A percentile compares a stretch with the other conserved stretches of the same genome.
Evolutionary conservation across 495 filamentous ascomycete species (phyloP).

Genomic region (Neurospora sp.): DNA sequence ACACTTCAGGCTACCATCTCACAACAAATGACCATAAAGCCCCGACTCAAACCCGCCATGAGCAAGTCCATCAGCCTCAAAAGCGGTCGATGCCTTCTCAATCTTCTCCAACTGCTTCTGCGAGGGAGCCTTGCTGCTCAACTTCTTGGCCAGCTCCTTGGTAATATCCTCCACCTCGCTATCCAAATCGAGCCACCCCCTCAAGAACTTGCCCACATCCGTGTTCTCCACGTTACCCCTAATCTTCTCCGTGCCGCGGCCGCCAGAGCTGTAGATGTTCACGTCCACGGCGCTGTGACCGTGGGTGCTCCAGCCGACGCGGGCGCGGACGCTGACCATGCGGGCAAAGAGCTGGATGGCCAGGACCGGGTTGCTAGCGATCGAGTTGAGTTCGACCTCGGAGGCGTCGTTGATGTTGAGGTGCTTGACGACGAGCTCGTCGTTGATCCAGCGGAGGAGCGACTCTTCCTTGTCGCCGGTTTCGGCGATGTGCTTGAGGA

Average conservation of each 20-base stretch:
- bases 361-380: conserved; percentile 45
- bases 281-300: conserved; percentile 87
- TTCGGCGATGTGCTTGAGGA: conserved; percentile 44
- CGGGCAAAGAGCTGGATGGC: conserved; percentile 59
- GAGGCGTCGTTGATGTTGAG: conserved; percentile 69
- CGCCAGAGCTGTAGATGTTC: conserved; percentile 71
- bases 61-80: neutral
- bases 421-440: conserved; percentile 48
- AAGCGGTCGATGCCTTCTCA: neutral
- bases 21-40: neutral
- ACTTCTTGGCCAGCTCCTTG: conserved; percentile 56
- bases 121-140: conserved; percentile 4
- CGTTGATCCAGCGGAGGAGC: conserved; percentile 48
- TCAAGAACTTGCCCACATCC: conserved; percentile 73
- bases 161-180: conserved; percentile 54
- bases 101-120: neutral
- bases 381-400: conserved; percentile 55
- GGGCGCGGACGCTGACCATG: conserved; percentile 76
- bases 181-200: conserved; percentile 70
- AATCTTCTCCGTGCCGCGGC: conserved; percentile 39
- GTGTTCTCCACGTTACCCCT: conserved; percentile 91
- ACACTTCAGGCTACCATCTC: neutral
- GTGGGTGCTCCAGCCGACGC: conserved; percentile 87
- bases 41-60: neutral
- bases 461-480: conserved; percentile 22